Percentiles rank a stretch among this genome's conserved stretches.
Evolutionary conservation across 345 rosid species (phyloP).

Genomic region (Gossypium ekmanianum): DNA sequence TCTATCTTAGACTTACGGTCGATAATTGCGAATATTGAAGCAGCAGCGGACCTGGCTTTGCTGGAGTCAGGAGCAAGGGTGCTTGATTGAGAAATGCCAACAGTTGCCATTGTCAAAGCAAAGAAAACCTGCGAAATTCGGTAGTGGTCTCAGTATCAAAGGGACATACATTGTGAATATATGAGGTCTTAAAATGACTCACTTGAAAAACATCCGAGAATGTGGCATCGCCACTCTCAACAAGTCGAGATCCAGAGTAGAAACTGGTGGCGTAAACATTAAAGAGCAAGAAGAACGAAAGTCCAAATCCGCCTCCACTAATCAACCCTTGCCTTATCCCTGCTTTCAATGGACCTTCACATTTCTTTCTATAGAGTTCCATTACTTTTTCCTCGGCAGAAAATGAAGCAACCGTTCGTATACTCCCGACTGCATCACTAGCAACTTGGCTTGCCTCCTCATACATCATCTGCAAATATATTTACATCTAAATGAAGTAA

Average conservation of each 20-base stretch:
- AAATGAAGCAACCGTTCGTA: constrained; percentile 84
- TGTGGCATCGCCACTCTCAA: constrained; percentile 43
- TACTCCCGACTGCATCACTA: constrained; percentile 84
- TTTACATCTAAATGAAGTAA: background rate
- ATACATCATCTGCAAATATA: constrained; percentile 55
- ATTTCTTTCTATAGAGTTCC: constrained; percentile 62
- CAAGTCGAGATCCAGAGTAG: constrained; percentile 72
- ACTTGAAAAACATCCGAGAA: constrained; percentile 62
- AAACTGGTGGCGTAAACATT: constrained; percentile 60
- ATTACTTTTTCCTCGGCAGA: constrained; percentile 84
- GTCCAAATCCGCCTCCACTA: constrained; percentile 69
- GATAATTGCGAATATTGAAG: constrained; percentile 32
- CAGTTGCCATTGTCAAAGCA: constrained; percentile 27
- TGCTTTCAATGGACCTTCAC: constrained; percentile 67
- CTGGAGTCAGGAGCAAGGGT: constrained; percentile 24
- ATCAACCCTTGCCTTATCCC: constrained; percentile 69
- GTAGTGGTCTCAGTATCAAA: background rate
- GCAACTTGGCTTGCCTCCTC: constrained; percentile 94
- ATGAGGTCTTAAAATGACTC: background rate
- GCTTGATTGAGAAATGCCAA: constrained; percentile 28
- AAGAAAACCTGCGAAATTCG: constrained; percentile 25
- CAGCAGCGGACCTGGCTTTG: constrained; percentile 28
- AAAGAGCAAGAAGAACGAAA: constrained; percentile 55
- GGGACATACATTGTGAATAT: background rate
- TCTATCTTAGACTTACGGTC: constrained; percentile 33